Evolutionary conservation across 2,329 filamentous ascomycete genomes (phyloP).

Genomic region (Diatrype stigma): DNA sequence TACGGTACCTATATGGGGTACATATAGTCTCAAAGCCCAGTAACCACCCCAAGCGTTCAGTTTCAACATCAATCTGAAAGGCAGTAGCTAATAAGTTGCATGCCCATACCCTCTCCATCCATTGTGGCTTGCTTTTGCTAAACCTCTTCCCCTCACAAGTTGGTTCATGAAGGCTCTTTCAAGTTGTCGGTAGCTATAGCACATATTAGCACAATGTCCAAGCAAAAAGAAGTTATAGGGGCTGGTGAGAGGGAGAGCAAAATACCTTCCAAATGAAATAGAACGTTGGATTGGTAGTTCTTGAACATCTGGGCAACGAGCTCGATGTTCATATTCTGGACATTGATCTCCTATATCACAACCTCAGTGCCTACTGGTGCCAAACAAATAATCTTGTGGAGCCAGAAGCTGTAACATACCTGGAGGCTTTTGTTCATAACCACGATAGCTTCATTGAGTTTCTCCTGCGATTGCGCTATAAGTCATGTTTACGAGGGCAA

Average conservation of each 20-base stretch:
- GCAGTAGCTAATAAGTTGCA: too few species aligned
- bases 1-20: too few species aligned
- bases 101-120: background rate
- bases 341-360: constrained; percentile 79
- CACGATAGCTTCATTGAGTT: constrained; percentile 90
- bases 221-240: constrained; percentile 2
- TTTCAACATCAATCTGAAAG: too few species aligned
- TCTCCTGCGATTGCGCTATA: constrained; percentile 66
- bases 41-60: too few species aligned
- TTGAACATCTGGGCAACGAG: constrained; percentile 99
- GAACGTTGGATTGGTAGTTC: constrained; percentile 96
- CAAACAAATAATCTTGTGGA: too few species aligned
- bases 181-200: constrained; percentile 72
- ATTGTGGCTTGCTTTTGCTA: background rate
- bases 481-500: constrained; percentile 1
- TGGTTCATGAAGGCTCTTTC: constrained; percentile 64
- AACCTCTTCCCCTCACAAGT: background rate
- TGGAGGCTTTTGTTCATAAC: constrained; percentile 90
- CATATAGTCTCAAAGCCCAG: too few species aligned
- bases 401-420: constrained; percentile 39
- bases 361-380: too few species aligned
- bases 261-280: constrained; percentile 93
- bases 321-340: constrained; percentile 98
- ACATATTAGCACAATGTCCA: constrained; percentile 13
- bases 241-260: background rate